Conservation (phyloP, 148 eudicot species). For the Pharnaceum exiguum region DNA sequence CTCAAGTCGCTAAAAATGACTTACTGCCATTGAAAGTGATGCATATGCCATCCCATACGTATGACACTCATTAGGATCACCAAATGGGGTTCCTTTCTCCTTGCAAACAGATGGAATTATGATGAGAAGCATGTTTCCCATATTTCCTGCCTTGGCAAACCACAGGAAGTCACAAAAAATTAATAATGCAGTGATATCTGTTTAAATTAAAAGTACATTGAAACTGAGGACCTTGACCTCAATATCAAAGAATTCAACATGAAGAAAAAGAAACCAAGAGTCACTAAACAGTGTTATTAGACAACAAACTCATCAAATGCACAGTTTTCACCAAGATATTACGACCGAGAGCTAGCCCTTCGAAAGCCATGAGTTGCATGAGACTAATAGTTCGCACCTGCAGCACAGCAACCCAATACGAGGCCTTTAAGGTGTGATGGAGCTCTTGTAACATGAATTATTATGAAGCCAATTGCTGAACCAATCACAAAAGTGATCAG, state of each 20-base stretch:
- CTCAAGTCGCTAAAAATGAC: neutral
- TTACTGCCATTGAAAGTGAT: conserved; percentile 91
- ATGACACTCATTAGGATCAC: conserved; percentile 52
- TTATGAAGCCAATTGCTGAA: conserved; percentile 32
- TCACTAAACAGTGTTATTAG: too few species aligned
- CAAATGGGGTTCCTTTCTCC: conserved; percentile 79
- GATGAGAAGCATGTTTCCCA: conserved; percentile 72
- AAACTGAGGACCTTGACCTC: too few species aligned
- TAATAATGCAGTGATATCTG: neutral
- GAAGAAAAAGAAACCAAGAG: too few species aligned
- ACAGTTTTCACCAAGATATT: too few species aligned
- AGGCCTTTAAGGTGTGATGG: conserved; percentile 36
- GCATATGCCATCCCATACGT: conserved; percentile 67
- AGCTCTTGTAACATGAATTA: conserved; percentile 27
- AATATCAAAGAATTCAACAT: too few species aligned
- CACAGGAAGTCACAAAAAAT: neutral
- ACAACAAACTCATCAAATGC: too few species aligned
- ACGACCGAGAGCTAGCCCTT: too few species aligned
- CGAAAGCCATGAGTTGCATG: neutral
- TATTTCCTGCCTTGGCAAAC: conserved; percentile 46
- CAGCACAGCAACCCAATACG: conserved; percentile 33
- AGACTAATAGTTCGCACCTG: conserved; percentile 20
- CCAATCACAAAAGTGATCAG: conserved; percentile 34
- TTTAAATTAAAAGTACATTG: too few species aligned
- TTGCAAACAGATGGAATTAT: conserved; percentile 80